Conservation (phyloP, 495 filamentous ascomycete species). For the Aspergillus conjunctus region DNA sequence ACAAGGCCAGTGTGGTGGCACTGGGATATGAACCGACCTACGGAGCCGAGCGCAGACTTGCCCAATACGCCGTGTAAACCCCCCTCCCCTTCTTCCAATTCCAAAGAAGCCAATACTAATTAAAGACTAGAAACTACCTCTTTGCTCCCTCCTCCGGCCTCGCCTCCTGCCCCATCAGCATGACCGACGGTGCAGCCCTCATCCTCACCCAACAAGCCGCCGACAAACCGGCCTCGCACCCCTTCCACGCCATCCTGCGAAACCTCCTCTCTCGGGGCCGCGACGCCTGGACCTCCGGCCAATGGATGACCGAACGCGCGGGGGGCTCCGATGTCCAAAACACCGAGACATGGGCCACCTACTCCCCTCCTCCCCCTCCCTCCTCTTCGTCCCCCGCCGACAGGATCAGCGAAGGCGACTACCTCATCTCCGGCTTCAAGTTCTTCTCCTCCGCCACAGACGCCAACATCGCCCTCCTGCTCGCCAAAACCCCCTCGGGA, state of each 20-base stretch:
- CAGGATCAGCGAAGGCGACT: slow-evolving; percentile 34
- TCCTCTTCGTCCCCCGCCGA: not conserved
- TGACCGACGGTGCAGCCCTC: slow-evolving; percentile 71
- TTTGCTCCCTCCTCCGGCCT: slow-evolving; percentile 63
- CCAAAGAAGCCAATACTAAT: not conserved
- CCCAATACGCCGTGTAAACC: slow-evolving; percentile 38
- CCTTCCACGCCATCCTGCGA: slow-evolving; percentile 51
- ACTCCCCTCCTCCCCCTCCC: slow-evolving; percentile 27
- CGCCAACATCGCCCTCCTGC: slow-evolving; percentile 67
- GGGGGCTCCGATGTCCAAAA: slow-evolving; percentile 74
- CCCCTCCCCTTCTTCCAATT: not conserved
- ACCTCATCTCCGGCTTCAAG: slow-evolving; percentile 67
- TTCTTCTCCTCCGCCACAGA: slow-evolving; percentile 79
- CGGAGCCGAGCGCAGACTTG: slow-evolving; percentile 41
- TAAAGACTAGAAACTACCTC: slow-evolving; percentile 57
- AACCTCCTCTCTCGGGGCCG: slow-evolving; percentile 57
- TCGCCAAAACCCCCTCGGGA: slow-evolving; percentile 61
- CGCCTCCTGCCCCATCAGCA: slow-evolving; percentile 67
- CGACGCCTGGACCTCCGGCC: slow-evolving; percentile 73
- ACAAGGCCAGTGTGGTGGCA: slow-evolving; percentile 40
- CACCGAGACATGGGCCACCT: slow-evolving; percentile 66
- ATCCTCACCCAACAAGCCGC: slow-evolving; percentile 58
- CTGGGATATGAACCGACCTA: slow-evolving; percentile 39
- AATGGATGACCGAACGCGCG: slow-evolving; percentile 85
- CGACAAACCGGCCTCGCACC: slow-evolving; percentile 36